Evolutionary conservation across 2,329 filamentous ascomycete genomes (phyloP).

Genomic region (Fusarium sacchari): DNA sequence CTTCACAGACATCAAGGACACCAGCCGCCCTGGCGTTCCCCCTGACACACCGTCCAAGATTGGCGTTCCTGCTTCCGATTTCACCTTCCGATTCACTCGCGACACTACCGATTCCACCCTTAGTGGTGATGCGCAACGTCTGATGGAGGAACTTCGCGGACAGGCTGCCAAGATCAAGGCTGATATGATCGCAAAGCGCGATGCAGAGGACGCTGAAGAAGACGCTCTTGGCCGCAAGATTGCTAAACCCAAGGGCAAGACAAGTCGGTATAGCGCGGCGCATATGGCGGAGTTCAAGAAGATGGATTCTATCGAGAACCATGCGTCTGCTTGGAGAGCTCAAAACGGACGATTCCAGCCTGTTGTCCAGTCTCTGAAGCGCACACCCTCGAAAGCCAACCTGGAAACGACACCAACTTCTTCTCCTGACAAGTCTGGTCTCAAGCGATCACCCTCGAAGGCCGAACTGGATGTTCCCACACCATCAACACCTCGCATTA

Average conservation of each 20-base stretch:
- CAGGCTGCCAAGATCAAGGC: constrained; percentile 78
- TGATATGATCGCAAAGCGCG: constrained; percentile 70
- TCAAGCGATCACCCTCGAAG: constrained; percentile 67
- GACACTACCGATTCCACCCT: constrained; percentile 62
- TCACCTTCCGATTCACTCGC: constrained; percentile 75
- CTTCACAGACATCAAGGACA: constrained; percentile 76
- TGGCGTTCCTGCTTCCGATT: constrained; percentile 64
- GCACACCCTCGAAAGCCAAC: constrained; percentile 58
- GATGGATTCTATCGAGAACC: constrained; percentile 94
- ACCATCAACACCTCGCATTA: constrained; percentile 53
- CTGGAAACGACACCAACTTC: constrained; percentile 50
- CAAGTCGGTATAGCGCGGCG: constrained; percentile 81
- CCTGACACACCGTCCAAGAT: constrained; percentile 74
- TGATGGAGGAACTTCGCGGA: constrained; percentile 75
- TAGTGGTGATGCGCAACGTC: constrained; percentile 67
- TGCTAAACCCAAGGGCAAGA: constrained; percentile 81
- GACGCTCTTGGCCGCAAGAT: constrained; percentile 71
- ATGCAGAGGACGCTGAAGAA: constrained; percentile 60
- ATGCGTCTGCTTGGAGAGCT: constrained; percentile 80
- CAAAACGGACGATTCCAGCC: constrained; percentile 65
- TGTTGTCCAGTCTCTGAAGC: constrained; percentile 50
- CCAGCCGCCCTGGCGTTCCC: constrained; percentile 48
- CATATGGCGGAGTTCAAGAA: constrained; percentile 94
- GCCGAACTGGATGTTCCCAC: constrained; percentile 60
- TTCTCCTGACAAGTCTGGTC: constrained; percentile 48